Conservation (phyloP, 768 basidiomycete genomes). For the Leccinum sublutescens region DNA sequence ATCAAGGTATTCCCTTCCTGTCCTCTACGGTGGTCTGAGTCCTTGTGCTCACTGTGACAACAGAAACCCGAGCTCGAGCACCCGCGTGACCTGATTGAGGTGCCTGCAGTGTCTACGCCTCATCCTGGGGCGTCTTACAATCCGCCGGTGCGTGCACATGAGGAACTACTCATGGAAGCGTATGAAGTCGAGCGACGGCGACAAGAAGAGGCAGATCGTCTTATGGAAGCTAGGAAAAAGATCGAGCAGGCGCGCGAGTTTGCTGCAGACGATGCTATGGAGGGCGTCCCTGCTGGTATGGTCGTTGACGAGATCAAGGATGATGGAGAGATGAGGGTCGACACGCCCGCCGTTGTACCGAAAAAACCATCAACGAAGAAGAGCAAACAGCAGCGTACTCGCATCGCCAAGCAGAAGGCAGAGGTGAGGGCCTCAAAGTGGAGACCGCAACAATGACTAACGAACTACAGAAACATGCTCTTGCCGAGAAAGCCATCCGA, state of each 20-base stretch:
- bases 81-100: slow-evolving; percentile 51
- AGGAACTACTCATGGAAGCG: slow-evolving; percentile 66
- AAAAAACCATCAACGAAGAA: slow-evolving; percentile 48
- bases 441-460: neutral
- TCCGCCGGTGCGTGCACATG: slow-evolving; percentile 71
- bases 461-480: slow-evolving; percentile 54
- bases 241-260: slow-evolving; percentile 47
- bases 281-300: slow-evolving; percentile 63
- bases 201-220: slow-evolving; percentile 50
- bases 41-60: neutral
- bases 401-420: slow-evolving; percentile 59
- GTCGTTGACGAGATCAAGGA: slow-evolving; percentile 45
- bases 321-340: slow-evolving; percentile 37
- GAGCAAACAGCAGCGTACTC: slow-evolving; percentile 66
- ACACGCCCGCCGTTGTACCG: slow-evolving; percentile 31
- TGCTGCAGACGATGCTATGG: slow-evolving; percentile 32
- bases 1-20: slow-evolving; percentile 41
- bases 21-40: neutral
- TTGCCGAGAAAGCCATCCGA: slow-evolving; percentile 55
- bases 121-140: slow-evolving; percentile 90
- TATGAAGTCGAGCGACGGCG: slow-evolving; percentile 62
- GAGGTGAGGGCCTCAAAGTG: slow-evolving; percentile 46
- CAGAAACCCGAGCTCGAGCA: slow-evolving; percentile 51
- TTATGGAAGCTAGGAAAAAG: slow-evolving; percentile 52
- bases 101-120: slow-evolving; percentile 68